Evolutionary conservation across 2,329 filamentous ascomycete species (phyloP).

Genomic region (Emmonsiellopsis sp.): DNA sequence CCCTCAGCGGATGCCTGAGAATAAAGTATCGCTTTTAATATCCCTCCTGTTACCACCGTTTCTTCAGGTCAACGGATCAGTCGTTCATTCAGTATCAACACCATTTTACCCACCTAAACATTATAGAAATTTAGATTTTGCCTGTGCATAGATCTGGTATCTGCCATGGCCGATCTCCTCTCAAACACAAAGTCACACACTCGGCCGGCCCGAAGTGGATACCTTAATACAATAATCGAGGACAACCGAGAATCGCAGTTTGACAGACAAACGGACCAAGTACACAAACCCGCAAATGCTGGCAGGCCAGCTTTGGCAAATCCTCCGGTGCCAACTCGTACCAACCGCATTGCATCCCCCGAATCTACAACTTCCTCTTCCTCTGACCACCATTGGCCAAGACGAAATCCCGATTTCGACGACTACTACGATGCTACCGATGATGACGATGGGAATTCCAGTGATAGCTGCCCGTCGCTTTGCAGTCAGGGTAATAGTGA

Average conservation of each 20-base stretch:
- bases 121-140: neutral
- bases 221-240: constrained; percentile 58
- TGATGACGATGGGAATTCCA: constrained; percentile 52
- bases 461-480: constrained; percentile 38
- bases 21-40: neutral
- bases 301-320: neutral
- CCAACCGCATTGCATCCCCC: neutral
- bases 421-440: constrained; percentile 73
- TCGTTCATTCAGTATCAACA: neutral
- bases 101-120: neutral
- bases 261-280: constrained; percentile 17
- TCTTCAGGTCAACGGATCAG: neutral
- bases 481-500: constrained; percentile 35
- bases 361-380: neutral
- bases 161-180: neutral
- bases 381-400: neutral
- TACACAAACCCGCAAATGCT: neutral
- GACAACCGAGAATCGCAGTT: constrained; percentile 33
- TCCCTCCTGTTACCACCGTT: neutral
- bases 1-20: neutral
- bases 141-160: neutral
- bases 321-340: neutral
- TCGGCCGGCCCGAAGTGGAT: constrained; percentile 49
- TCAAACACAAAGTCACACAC: constrained; percentile 26
- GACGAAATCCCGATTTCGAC: constrained; percentile 59